Conservation (phyloP, 352 stramenopile genomes). For the Plasmopara viticola region DNA sequence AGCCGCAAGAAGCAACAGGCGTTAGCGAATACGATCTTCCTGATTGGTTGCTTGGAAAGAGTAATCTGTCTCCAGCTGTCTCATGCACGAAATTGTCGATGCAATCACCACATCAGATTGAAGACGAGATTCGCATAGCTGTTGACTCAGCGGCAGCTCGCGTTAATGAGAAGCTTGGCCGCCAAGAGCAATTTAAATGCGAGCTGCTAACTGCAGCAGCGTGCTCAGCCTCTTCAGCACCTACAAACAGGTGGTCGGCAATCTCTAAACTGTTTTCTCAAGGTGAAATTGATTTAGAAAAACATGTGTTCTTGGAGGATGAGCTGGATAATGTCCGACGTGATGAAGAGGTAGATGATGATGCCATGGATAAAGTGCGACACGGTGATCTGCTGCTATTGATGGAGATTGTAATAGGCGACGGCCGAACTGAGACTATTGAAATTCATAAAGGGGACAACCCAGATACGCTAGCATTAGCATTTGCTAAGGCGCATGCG, state of each 20-base stretch:
- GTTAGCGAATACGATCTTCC: slow-evolving; percentile 20
- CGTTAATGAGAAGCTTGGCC: slow-evolving; percentile 32
- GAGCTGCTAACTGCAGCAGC: slow-evolving; percentile 20
- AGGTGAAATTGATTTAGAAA: slow-evolving; percentile 2
- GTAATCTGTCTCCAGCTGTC: slow-evolving; percentile 9
- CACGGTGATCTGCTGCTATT: slow-evolving; percentile 49
- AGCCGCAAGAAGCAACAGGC: slow-evolving; percentile 3
- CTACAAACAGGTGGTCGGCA: slow-evolving; percentile 2
- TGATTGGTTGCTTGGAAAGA: slow-evolving; percentile 17
- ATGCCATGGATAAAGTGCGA: neutral
- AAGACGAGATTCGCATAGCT: slow-evolving; percentile 49
- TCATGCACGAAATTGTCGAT: slow-evolving; percentile 17
- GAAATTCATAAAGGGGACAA: slow-evolving; percentile 52
- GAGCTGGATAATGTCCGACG: slow-evolving; percentile 1
- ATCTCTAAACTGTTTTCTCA: slow-evolving; percentile 10
- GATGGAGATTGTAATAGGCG: slow-evolving; percentile 73
- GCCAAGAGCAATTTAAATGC: slow-evolving; percentile 36
- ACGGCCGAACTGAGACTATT: slow-evolving; percentile 63
- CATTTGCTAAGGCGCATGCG: slow-evolving; percentile 46
- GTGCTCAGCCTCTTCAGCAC: slow-evolving; percentile 2
- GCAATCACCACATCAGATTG: slow-evolving; percentile 42
- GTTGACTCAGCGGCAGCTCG: slow-evolving; percentile 42
- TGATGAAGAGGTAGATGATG: slow-evolving; percentile 4
- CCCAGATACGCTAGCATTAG: slow-evolving; percentile 34
- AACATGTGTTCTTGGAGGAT: neutral